Conservation (phyloP, 352 stramenopile genomes). For the Phytopythium cucurbitacearum region DNA sequence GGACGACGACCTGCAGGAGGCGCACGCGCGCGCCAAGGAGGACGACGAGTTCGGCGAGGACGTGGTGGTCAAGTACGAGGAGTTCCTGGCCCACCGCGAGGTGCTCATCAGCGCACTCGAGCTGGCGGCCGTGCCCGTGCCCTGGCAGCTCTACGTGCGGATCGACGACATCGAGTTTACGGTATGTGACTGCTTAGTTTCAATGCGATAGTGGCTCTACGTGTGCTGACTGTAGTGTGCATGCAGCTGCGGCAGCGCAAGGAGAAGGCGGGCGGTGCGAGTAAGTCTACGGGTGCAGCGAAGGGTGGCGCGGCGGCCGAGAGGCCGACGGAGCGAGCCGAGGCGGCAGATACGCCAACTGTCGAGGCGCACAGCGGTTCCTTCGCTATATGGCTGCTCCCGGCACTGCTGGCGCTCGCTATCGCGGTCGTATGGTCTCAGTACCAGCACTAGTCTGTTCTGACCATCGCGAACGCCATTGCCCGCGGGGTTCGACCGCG, state of each 20-base stretch:
- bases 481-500: too few relatives aligned
- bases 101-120: constrained; percentile 45
- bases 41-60: constrained; percentile 62
- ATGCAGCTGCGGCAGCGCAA: constrained; percentile 34
- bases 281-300: constrained; percentile 1
- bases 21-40: constrained; percentile 47
- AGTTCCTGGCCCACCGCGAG: constrained; percentile 47
- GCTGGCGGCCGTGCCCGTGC: constrained; percentile 32
- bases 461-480: too few relatives aligned
- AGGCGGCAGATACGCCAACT: constrained; percentile 1
- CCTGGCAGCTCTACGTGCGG: constrained; percentile 68
- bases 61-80: constrained; percentile 53
- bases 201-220: too few relatives aligned
- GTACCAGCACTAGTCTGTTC: not conserved
- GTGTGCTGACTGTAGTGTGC: not conserved
- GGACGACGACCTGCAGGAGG: constrained; percentile 51
- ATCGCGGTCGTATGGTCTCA: constrained; percentile 43
- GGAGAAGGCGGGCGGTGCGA: constrained; percentile 30
- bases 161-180: constrained; percentile 82
- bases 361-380: constrained; percentile 16
- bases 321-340: constrained; percentile 3
- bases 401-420: constrained; percentile 41
- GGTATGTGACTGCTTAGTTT: constrained; percentile 22
- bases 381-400: constrained; percentile 39
- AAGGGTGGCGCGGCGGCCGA: not conserved